Base-by-base conservation (phyloP, 164 flowering plant species). In the Aristolochia fimbriata region DNA sequence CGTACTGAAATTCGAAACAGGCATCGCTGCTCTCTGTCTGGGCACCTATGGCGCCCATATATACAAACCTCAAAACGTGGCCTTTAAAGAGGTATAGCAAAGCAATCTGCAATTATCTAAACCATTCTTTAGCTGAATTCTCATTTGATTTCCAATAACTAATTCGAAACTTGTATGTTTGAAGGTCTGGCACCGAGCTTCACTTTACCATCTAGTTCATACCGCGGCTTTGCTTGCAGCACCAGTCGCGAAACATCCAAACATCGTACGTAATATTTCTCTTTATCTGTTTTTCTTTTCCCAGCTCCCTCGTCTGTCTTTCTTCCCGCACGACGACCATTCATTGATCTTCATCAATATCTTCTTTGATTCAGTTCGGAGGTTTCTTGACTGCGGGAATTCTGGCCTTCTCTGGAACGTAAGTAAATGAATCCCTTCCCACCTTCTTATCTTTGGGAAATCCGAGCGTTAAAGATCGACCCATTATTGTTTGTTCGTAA, bases 131-230 rank as follows among this genome's bases (percentile, higher is more conserved):
- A 20, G 19, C 43, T 58, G 4, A 27, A 19, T 41, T 58, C n/a
- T n/a, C 60, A 58, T 33, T 17, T 41, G 3, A 30, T 33, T 7
- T 11, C 0, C 16, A 4, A 10, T 12, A 37, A 20, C 10, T 11
- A 2, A 11, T 6, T 19, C 3, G n/a, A 5, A 15, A 17, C 20
- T 5, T 58, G 20, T 58, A 14, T n/a, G n/a, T 41, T 58, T 22
- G 60, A 54, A 92, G 97, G 97, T 94, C 48, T 94, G 96, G 97
- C 90, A 88, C 6, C 91, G 91, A 12, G 97, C 99, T 47, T 85
- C 96, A 47, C 68, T 85, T 9, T 93, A 93, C 65, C 97, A 93
- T 65, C 75, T 93, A 79, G 90, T 84, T 70, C 99, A 93, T 74
- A 85, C 99, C 17, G 89, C 93, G 3, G 97, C 99, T 22, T 69